Conservation (phyloP, 2,329 filamentous ascomycete genomes). For the Alternaria alternata region DNA sequence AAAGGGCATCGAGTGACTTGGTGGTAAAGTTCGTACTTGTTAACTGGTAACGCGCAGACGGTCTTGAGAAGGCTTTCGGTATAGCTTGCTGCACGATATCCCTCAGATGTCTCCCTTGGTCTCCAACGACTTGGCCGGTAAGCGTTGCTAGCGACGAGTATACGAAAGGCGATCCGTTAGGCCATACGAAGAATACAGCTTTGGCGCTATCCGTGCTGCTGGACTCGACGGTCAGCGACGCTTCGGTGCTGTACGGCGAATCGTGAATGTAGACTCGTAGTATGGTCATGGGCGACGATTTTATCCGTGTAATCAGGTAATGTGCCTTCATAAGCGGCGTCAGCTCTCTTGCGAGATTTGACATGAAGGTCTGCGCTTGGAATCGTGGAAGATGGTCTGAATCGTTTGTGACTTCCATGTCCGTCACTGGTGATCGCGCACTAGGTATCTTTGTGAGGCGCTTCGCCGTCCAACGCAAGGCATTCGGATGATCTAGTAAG, state of each 20-base stretch:
- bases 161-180: slow-evolving; percentile 78
- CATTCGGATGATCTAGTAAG: slow-evolving; percentile 61
- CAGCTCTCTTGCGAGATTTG: slow-evolving; percentile 76
- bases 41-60: slow-evolving; percentile 75
- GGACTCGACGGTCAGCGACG: slow-evolving; percentile 45
- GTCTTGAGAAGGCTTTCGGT: slow-evolving; percentile 80
- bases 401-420: slow-evolving; percentile 52
- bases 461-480: slow-evolving; percentile 63
- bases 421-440: slow-evolving; percentile 32
- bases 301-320: slow-evolving; percentile 79
- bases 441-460: slow-evolving; percentile 52
- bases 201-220: slow-evolving; percentile 66
- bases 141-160: slow-evolving; percentile 66
- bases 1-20: slow-evolving; percentile 73
- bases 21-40: slow-evolving; percentile 73
- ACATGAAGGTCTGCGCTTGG: slow-evolving; percentile 81
- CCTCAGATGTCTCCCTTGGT: slow-evolving; percentile 64
- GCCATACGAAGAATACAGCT: slow-evolving; percentile 82
- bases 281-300: slow-evolving; percentile 72
- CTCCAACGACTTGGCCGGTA: slow-evolving; percentile 45
- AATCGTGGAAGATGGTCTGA: slow-evolving; percentile 68
- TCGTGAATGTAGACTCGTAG: slow-evolving; percentile 82
- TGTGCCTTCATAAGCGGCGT: slow-evolving; percentile 83
- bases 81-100: slow-evolving; percentile 79
- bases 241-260: slow-evolving; percentile 74